These are phyloP conservation scores for Aristolochia californica DNA, from an alignment of 164 flowering plant genomes.

Conservation along the genomic window DNA sequence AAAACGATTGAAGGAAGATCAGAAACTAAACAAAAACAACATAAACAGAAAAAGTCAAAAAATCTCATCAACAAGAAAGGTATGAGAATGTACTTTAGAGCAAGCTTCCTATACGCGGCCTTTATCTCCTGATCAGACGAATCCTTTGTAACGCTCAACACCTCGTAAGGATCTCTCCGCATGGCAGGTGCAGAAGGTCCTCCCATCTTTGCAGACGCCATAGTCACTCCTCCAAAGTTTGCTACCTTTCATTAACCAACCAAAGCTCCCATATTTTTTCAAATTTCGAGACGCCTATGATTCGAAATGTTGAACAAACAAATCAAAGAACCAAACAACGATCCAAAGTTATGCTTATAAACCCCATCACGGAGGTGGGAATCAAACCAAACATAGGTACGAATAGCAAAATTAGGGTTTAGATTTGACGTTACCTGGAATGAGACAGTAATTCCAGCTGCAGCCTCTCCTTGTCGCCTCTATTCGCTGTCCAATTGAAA, in stretches of 20 bases:
- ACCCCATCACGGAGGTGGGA: no score
- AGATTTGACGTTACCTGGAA: no score
- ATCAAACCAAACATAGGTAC: no score
- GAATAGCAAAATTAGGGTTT: no score
- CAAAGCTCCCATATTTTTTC: not conserved
- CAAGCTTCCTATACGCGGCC: slow-evolving; percentile 84
- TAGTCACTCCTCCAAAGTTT: not conserved
- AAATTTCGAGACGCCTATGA: not conserved
- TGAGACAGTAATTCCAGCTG: no score
- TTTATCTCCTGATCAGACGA: slow-evolving; percentile 91
- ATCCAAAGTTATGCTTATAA: no score
- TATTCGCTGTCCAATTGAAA: no score
- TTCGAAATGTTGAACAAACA: not conserved
- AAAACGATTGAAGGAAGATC: not conserved
- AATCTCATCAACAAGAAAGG: not conserved
- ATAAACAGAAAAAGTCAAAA: not conserved
- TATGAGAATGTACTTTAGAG: slow-evolving; percentile 59
- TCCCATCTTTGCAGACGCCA: slow-evolving; percentile 35
- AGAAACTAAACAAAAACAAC: not conserved
- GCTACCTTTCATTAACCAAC: slow-evolving; percentile 1
- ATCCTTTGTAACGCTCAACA: slow-evolving; percentile 59
- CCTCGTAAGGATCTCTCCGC: slow-evolving; percentile 96
- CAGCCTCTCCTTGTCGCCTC: no score
- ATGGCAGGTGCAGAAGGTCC: slow-evolving; percentile 51
- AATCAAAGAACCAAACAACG: no score